Conservation (phyloP, 1,284 basidiomycete species). For the Austroboletus rostrupii region DNA sequence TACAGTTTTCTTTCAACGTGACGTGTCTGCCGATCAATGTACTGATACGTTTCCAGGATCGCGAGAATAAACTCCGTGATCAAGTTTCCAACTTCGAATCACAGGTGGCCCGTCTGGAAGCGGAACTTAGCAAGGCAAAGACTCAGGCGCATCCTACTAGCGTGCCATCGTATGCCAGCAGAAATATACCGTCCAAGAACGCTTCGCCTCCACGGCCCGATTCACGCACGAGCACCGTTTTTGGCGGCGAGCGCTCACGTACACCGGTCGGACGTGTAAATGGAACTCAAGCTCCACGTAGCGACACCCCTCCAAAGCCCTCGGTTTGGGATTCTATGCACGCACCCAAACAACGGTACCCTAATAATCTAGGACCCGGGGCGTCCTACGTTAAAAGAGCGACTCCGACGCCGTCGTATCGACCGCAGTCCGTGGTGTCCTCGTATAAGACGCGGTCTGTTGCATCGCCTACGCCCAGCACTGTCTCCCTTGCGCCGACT, state of each 20-base stretch:
- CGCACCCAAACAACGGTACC: conserved; percentile 43
- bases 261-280: conserved; percentile 36
- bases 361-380: conserved; percentile 18
- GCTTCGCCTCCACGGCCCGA: conserved; percentile 54
- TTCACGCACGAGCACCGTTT: conserved; percentile 64
- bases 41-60: conserved; percentile 51
- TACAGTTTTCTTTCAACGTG: conserved; percentile 28
- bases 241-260: conserved; percentile 38
- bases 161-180: conserved; percentile 32
- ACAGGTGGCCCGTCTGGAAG: conserved; percentile 56
- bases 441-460: conserved; percentile 28
- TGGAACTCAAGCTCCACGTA: conserved; percentile 31
- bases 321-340: conserved; percentile 76
- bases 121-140: conserved; percentile 54
- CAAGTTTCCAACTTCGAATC: conserved; percentile 60
- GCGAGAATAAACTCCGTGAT: conserved; percentile 62
- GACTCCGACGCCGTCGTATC: conserved; percentile 24
- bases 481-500: conserved; percentile 65
- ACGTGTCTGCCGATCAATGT: conserved; percentile 6
- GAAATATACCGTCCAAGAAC: conserved; percentile 27
- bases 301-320: conserved; percentile 45
- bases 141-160: conserved; percentile 23
- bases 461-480: conserved; percentile 71
- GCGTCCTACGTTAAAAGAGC: conserved; percentile 38
- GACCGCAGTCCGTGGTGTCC: conserved; percentile 44